A percentile compares a stretch with the other conserved stretches of the same genome.
Conservation (phyloP, 2,329 filamentous ascomycete genomes). For the Beauveria sp. region DNA sequence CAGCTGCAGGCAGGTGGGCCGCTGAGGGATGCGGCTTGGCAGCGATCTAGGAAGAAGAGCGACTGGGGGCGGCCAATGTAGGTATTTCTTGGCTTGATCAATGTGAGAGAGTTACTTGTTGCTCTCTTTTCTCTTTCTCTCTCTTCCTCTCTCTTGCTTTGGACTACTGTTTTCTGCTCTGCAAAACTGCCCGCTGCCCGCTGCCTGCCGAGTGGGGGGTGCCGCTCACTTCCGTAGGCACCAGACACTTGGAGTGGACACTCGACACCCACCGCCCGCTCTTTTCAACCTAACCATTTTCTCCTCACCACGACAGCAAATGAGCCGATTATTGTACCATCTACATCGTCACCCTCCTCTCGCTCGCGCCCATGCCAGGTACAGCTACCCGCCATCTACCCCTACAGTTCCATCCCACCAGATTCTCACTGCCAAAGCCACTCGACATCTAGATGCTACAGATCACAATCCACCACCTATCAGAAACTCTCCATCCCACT, state of each 20-base stretch:
- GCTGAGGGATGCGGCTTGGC: conserved; percentile 14
- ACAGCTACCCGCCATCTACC: neutral
- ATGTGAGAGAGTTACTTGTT: too few relatives aligned
- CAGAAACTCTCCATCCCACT: neutral
- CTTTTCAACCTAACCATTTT: too few relatives aligned
- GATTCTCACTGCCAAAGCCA: neutral
- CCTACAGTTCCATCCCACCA: neutral
- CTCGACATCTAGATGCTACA: neutral
- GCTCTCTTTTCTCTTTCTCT: neutral
- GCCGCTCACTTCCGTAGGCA: neutral
- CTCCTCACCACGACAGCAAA: neutral
- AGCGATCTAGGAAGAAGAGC: conserved; percentile 16
- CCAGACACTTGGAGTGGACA: neutral
- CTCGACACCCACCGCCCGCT: neutral
- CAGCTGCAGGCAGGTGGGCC: conserved; percentile 21
- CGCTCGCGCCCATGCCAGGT: neutral
- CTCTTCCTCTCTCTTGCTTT: neutral
- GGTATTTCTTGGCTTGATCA: too few relatives aligned
- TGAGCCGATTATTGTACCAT: neutral
- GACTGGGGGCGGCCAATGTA: neutral
- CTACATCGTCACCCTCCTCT: neutral
- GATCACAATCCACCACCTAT: conserved; percentile 2
- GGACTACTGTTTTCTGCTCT: too few relatives aligned
- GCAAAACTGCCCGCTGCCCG: neutral
- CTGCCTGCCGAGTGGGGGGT: neutral